Conservation (phyloP, 2,329 filamentous ascomycete genomes). For the Metarhizium rileyi region DNA sequence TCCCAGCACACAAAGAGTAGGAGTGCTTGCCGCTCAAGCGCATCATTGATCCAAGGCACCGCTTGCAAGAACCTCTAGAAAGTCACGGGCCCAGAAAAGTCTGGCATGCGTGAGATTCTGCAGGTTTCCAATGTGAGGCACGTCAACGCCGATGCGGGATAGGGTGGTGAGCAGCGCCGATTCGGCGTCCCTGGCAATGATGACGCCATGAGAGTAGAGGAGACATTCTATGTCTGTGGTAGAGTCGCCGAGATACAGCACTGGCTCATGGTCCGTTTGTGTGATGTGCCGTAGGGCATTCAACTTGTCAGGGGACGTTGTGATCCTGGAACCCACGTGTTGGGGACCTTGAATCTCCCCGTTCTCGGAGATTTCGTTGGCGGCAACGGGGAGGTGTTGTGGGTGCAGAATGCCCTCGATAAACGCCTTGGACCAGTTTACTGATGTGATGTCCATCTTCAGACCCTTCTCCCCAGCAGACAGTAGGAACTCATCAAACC, state of each 20-base stretch:
- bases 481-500: conserved; percentile 27
- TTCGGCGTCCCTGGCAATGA: conserved; percentile 29
- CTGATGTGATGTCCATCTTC: conserved; percentile 35
- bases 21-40: not conserved
- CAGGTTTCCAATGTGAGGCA: conserved; percentile 25
- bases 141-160: conserved; percentile 25
- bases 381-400: conserved; percentile 25
- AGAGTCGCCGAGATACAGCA: conserved; percentile 51
- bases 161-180: conserved; percentile 27
- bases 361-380: conserved; percentile 32
- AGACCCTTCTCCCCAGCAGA: conserved; percentile 21
- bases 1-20: too few relatives aligned
- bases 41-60: not conserved
- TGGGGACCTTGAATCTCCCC: conserved; percentile 33
- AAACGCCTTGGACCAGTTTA: conserved; percentile 42
- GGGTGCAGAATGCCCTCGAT: conserved; percentile 33
- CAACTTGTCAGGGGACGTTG: conserved; percentile 37
- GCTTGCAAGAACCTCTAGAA: conserved; percentile 29
- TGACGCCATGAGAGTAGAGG: conserved; percentile 33
- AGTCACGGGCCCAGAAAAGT: conserved; percentile 34
- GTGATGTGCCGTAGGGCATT: conserved; percentile 26
- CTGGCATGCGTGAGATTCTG: conserved; percentile 1
- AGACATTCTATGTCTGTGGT: conserved; percentile 47
- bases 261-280: conserved; percentile 11
- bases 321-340: conserved; percentile 16